Conservation (phyloP, 2,329 filamentous ascomycete genomes). For the Colletotrichum cereale region DNA sequence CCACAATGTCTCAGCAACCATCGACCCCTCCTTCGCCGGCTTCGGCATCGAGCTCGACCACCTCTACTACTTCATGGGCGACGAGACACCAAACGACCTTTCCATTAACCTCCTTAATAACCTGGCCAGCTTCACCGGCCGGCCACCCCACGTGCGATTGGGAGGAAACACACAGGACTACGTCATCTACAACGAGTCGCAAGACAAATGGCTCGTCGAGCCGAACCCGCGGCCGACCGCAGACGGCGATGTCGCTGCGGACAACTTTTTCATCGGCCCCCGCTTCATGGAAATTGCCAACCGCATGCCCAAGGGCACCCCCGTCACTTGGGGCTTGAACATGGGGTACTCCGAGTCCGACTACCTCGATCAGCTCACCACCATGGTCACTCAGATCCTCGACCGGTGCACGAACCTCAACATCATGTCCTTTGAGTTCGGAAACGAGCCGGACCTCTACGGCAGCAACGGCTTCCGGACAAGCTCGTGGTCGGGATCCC, state of each 20-base stretch:
- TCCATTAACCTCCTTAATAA: conserved; percentile 29
- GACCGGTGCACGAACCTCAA: conserved; percentile 37
- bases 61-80: conserved; percentile 38
- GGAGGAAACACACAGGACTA: conserved; percentile 39
- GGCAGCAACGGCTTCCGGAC: conserved; percentile 25
- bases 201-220: conserved; percentile 36
- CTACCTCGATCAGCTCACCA: conserved; percentile 31
- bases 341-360: conserved; percentile 32
- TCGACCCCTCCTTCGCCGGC: conserved; percentile 37
- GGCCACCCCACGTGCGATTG: conserved; percentile 28
- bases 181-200: conserved; percentile 33
- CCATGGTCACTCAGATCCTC: conserved; percentile 34
- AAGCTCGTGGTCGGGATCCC: conserved; percentile 20
- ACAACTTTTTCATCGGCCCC: conserved; percentile 37
- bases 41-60: conserved; percentile 38
- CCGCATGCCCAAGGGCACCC: conserved; percentile 33
- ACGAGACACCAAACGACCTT: conserved; percentile 34
- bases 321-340: conserved; percentile 34
- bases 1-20: conserved; percentile 17
- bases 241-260: conserved; percentile 21
- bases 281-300: conserved; percentile 38
- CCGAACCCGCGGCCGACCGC: conserved; percentile 26
- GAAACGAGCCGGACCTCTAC: conserved; percentile 37
- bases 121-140: conserved; percentile 34
- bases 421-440: conserved; percentile 36